phyloP scores from a whole-genome alignment of 768 basidiomycete genomes.

The Clavaria fumosa region DNA sequence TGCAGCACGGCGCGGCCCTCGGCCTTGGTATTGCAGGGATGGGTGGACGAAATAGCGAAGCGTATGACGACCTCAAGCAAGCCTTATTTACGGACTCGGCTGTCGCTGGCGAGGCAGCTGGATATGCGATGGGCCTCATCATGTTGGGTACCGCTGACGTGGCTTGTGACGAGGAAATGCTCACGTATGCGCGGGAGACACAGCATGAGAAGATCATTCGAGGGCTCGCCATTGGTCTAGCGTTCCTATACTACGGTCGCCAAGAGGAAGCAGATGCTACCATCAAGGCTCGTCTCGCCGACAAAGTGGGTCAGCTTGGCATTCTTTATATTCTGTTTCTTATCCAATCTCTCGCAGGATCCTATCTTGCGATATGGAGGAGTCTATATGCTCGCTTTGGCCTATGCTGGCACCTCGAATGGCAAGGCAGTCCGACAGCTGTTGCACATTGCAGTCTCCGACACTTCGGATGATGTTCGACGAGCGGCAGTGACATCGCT shows the following conservation, averaged over 20 bases:
- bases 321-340: conserved; percentile 2
- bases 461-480: conserved; percentile 94
- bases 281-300: conserved; percentile 59
- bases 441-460: conserved; percentile 93
- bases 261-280: conserved; percentile 88
- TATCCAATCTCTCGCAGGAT: conserved; percentile 69
- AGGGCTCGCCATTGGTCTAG: conserved; percentile 82
- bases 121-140: conserved; percentile 94
- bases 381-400: conserved; percentile 90
- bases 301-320: conserved; percentile 50
- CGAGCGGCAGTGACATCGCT: conserved; percentile 92
- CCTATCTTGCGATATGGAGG: conserved; percentile 95
- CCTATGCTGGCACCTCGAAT: conserved; percentile 92
- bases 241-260: conserved; percentile 83
- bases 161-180: conserved; percentile 81
- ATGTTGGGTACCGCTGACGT: conserved; percentile 89
- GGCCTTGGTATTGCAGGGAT: conserved; percentile 94
- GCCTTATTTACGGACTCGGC: conserved; percentile 89
- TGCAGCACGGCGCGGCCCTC: conserved; percentile 93
- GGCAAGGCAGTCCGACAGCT: conserved; percentile 86
- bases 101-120: conserved; percentile 88
- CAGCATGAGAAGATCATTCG: conserved; percentile 99
- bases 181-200: conserved; percentile 90
- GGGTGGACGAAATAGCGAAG: conserved; percentile 77
- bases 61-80: conserved; percentile 85